A percentile compares a stretch with the other conserved stretches of the same genome.
These are phyloP conservation scores for Pyrus communis DNA, from an alignment of 306 rosid genomes.

Conservation along the genomic window DNA sequence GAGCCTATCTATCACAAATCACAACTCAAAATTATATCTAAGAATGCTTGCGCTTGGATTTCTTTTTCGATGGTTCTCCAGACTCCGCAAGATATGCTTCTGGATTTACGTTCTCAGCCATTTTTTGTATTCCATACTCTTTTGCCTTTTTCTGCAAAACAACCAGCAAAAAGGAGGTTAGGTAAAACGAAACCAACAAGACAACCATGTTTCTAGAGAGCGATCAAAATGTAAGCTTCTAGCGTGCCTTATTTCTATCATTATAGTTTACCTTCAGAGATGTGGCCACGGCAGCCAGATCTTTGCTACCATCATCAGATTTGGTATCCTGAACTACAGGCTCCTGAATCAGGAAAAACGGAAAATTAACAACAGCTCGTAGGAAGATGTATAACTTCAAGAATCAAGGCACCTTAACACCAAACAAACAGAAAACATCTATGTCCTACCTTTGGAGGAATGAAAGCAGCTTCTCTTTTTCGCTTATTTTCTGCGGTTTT, in stretches of 20 bases:
- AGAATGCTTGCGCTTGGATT: conserved; percentile 37
- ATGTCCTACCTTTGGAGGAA: conserved; percentile 61
- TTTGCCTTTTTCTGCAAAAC: conserved; percentile 51
- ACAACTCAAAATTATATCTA: neutral
- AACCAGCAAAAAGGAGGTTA: neutral
- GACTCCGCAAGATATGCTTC: conserved; percentile 52
- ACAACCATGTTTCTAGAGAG: neutral
- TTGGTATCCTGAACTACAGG: conserved; percentile 30
- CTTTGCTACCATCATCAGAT: conserved; percentile 36
- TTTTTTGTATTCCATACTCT: conserved; percentile 52
- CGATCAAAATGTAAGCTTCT: neutral
- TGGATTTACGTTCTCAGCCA: conserved; percentile 45
- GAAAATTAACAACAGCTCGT: neutral
- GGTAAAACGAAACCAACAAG: neutral
- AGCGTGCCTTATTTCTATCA: neutral
- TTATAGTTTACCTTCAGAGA: conserved; percentile 56
- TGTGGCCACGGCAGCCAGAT: conserved; percentile 42
- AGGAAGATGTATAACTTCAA: neutral
- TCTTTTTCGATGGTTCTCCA: conserved; percentile 50
- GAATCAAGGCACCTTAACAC: neutral
- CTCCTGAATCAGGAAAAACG: conserved; percentile 45
- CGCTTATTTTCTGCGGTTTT: conserved; percentile 79
- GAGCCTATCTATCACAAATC: neutral
- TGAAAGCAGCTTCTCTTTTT: conserved; percentile 74
- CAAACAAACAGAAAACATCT: neutral